Evolutionary conservation across 805 yeast genomes (phyloP), one percentile per base, ranked within the genome.

Genomic region (Pichia nakasei): DNA sequence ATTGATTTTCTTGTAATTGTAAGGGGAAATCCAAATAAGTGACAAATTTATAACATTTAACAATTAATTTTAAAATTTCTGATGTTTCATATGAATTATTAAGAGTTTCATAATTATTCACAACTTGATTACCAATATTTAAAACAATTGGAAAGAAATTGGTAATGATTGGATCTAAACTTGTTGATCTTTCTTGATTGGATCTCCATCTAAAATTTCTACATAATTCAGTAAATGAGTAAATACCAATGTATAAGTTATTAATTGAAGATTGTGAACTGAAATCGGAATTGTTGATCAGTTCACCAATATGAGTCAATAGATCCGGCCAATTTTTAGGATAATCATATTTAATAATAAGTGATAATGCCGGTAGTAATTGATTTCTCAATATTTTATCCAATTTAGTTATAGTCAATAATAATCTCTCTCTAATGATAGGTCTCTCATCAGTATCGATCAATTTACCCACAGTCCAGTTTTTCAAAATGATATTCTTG

Each of bases 11-110:
- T 68, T 86, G 80, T 57, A 83, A 63, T 3, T 78, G 73, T 4
- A 60, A 67, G 2, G 97, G 97, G 42, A 91, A 65, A 58, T 88
- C 96, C 54, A 72, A 75, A 59, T 79, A 82, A 1, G 94, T 83
- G 36, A 81, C 84, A 60, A 84, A 85, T 60, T 91, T 91, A 67
- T 80, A 88, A 43, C 76, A 69, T 57, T 93, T 93, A 43, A 89
- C 61, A 36, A 87, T 72, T 50, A 85, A 69, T 50, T 83, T 85
- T 37, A 86, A 65, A 69, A 89, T 80, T 50, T 86, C 95, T 18
- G 87, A 89, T 9, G 59, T 53, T 46, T 64, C 66, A 43, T 44
- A 55, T 33, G 46, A 48, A 12, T 42, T 47, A 9, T 64, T 55
- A 39, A 53, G 47, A 35, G 41, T 34, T 13, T 75, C 74, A n/a